Conservation (phyloP, 2,329 filamentous ascomycete genomes). For the Dactylellina parvicollis region DNA sequence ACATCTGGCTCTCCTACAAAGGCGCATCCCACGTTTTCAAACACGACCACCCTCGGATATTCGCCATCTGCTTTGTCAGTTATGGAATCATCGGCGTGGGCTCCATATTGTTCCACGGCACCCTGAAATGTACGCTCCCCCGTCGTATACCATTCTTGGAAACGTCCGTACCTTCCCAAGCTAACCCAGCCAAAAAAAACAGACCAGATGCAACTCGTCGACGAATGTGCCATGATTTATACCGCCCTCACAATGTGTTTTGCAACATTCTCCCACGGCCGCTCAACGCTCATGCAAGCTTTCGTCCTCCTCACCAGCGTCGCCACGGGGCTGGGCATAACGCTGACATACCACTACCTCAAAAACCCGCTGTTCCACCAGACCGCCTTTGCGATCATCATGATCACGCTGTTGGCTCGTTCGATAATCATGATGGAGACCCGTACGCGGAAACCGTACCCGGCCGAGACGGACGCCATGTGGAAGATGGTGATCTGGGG, state of each 20-base stretch:
- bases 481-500: constrained; percentile 78
- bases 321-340: constrained; percentile 73
- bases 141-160: not conserved
- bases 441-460: constrained; percentile 64
- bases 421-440: constrained; percentile 82
- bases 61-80: constrained; percentile 68
- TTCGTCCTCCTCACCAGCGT: constrained; percentile 67
- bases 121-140: constrained; percentile 66
- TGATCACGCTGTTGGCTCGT: constrained; percentile 74
- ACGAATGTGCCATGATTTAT: constrained; percentile 71
- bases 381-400: constrained; percentile 78
- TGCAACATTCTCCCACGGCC: constrained; percentile 78
- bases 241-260: constrained; percentile 69
- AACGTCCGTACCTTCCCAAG: no score
- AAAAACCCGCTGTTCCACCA: constrained; percentile 87
- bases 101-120: constrained; percentile 69
- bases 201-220: constrained; percentile 71
- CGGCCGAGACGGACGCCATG: constrained; percentile 72
- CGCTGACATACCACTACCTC: constrained; percentile 80
- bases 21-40: constrained; percentile 78
- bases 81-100: constrained; percentile 68
- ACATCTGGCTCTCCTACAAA: constrained; percentile 79
- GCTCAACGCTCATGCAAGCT: constrained; percentile 65
- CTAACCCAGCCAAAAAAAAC: constrained; percentile 19
- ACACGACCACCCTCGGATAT: constrained; percentile 79